Evolutionary conservation across 441 rosid genomes (phyloP), one percentile per base, ranked within the genome.

Genomic region (Pelargonium australe): DNA sequence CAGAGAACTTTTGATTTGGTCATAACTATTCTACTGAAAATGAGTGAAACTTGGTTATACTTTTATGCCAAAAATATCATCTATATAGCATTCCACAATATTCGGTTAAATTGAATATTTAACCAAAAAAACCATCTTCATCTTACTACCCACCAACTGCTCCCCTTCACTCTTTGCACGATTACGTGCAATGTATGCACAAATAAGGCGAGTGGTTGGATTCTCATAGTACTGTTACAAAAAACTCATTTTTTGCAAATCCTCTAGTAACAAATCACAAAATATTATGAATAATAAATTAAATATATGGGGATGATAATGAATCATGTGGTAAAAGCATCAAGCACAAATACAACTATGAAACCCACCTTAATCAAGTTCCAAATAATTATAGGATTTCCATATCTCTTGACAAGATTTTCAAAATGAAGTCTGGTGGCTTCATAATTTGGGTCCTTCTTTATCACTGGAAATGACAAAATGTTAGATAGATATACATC

Each of bases 351-450:
- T 4, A 61, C 40, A 60, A 43, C 47, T 43, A 43, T 9, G n/a
- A n/a, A 43, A 44, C 79, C 73, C 71, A 87, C 99, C 96, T 95
- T 95, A 68, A 95, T 91, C 82, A 95, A 80, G 84, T 95, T 95
- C 76, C 88, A 80, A 78, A 95, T 89, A 68, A 95, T 91, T 74
- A 95, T 88, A 64, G 98, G 99, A 71, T 84, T 91, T 77, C 96
- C 99, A 74, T 95, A 95, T 86, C 99, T 87, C 77, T 86, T 86
- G 65, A 69, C 90, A 78, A 95, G 97, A 84, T 93, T 95, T 74
- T 91, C 87, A 67, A 95, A 95, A 81, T 95, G 99, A 75, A 89
- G 89, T 81, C 82, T 87, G 43, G 98, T 95, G 71, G 98, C 96
- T 80, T 88, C 93, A 84, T 88, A 95, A 78, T 83, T 86, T 80